phyloP scores from a whole-genome alignment of 495 filamentous ascomycete genomes.

The Tuber borchii region DNA sequence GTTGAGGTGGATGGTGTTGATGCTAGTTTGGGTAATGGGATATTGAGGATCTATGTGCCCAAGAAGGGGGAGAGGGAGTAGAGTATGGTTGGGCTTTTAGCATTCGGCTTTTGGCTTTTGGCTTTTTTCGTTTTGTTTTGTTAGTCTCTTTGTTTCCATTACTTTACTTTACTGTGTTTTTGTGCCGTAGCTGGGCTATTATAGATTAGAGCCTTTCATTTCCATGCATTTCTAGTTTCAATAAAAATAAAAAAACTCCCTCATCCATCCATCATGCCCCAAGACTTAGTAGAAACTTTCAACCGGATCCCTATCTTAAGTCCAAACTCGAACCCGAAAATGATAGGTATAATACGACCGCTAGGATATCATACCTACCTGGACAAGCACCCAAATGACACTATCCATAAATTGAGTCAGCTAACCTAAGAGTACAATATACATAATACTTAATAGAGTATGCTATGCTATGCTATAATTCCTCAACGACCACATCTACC shows the following conservation, averaged over 20 bases:
- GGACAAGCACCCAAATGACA: too few relatives aligned
- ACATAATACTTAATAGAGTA: too few relatives aligned
- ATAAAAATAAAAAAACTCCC: not conserved
- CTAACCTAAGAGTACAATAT: too few relatives aligned
- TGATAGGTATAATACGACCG: too few relatives aligned
- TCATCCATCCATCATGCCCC: not conserved
- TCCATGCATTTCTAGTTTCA: not conserved
- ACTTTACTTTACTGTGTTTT: not conserved
- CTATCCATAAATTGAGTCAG: too few relatives aligned
- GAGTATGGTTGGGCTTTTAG: conserved; percentile 4
- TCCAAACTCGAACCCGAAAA: too few relatives aligned
- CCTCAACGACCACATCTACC: too few relatives aligned
- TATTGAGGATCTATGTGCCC: conserved; percentile 67
- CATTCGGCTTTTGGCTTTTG: not conserved
- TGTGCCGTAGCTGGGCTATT: not conserved
- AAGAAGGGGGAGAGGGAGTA: conserved; percentile 58
- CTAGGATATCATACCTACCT: too few relatives aligned
- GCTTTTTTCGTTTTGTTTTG: not conserved
- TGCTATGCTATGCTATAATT: too few relatives aligned
- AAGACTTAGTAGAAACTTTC: not conserved
- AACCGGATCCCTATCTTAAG: too few relatives aligned
- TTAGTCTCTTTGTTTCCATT: not conserved
- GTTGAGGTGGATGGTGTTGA: conserved; percentile 76
- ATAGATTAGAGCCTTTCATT: not conserved
- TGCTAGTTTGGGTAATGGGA: conserved; percentile 68